These are phyloP conservation scores for Citrus inodora DNA, from an alignment of 345 rosid species.

Conservation along the genomic window DNA sequence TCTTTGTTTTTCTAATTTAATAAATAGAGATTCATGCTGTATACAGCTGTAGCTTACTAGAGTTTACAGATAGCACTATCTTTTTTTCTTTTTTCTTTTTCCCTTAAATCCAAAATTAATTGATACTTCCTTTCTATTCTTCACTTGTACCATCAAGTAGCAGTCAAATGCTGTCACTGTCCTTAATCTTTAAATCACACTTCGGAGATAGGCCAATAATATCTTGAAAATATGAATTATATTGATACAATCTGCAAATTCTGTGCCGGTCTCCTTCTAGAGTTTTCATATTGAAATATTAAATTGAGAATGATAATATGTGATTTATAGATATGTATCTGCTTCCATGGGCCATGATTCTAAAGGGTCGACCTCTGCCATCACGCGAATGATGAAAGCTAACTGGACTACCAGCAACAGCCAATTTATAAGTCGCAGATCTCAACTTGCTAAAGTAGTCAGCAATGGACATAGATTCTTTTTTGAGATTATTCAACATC, in stretches of 20 bases:
- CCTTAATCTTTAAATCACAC: background rate
- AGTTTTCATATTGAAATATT: background rate
- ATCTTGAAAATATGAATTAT: constrained; percentile 1
- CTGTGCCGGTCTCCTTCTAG: background rate
- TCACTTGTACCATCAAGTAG: background rate
- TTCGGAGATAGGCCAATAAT: background rate
- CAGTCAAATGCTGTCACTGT: background rate
- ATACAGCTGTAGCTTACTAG: background rate
- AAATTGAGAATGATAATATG: constrained; percentile 1
- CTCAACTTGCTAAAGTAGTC: no score
- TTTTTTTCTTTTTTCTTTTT: no score
- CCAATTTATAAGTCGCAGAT: no score
- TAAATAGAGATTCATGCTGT: background rate
- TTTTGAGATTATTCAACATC: no score
- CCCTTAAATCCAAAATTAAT: background rate
- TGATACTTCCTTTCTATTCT: background rate
- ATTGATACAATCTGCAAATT: constrained; percentile 1
- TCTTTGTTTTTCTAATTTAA: background rate
- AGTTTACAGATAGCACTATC: background rate
- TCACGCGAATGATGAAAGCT: constrained; percentile 48
- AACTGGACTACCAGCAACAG: no score
- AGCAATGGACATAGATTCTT: no score
- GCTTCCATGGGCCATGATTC: constrained; percentile 35
- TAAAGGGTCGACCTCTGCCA: constrained; percentile 78
- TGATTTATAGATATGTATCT: constrained; percentile 22